A percentile compares a stretch with the other conserved stretches of the same genome.
Conservation (phyloP, 208 protist species). For the Crithidia fasciculata region DNA sequence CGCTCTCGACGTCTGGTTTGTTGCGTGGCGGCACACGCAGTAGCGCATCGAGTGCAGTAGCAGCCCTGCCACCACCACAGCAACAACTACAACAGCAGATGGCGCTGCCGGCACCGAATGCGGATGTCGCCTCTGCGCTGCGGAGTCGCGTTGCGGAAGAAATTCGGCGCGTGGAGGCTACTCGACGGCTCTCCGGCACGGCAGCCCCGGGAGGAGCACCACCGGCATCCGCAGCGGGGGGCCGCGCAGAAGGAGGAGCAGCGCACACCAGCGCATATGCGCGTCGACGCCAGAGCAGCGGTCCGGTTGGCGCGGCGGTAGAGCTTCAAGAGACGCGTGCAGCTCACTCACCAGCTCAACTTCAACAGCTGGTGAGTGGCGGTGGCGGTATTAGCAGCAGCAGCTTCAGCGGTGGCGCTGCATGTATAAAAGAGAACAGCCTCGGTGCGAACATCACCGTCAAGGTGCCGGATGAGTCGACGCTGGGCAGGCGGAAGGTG, state of each 20-base stretch:
- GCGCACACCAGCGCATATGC: too few relatives aligned
- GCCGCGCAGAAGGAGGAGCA: background rate
- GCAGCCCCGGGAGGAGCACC: background rate
- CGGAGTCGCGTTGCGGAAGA: slow-evolving; percentile 19
- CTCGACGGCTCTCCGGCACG: background rate
- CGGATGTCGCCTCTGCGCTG: background rate
- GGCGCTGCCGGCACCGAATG: background rate
- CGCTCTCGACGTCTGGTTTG: too few relatives aligned
- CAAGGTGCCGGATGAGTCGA: background rate
- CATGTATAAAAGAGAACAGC: background rate
- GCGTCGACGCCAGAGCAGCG: too few relatives aligned
- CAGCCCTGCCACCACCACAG: background rate
- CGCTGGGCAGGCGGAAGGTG: background rate
- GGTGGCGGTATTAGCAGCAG: background rate
- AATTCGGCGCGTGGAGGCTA: slow-evolving; percentile 21
- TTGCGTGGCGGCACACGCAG: too few relatives aligned
- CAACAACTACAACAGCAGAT: background rate
- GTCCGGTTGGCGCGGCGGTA: too few relatives aligned
- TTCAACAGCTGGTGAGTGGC: background rate
- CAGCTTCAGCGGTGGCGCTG: background rate
- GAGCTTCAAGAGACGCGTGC: too few relatives aligned
- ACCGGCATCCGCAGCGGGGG: background rate
- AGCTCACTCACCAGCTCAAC: too few relatives aligned
- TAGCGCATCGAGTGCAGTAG: too few relatives aligned
- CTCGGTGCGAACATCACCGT: background rate